phyloP scores from a whole-genome alignment of 345 rosid species.

The Cardiospermum halicacabum region DNA sequence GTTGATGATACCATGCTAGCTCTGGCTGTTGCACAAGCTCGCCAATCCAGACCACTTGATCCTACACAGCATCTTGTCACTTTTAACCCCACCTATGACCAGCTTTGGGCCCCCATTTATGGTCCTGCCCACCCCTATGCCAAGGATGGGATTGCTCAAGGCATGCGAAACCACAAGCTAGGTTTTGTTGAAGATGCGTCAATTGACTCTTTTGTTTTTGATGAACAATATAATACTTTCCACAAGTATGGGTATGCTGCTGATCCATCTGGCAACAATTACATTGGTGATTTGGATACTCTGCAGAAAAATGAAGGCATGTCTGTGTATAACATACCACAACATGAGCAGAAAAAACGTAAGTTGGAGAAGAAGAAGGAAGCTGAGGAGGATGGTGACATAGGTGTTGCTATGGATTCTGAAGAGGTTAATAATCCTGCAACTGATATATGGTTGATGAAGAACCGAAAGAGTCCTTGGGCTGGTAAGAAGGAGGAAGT shows the following conservation, averaged over 20 bases:
- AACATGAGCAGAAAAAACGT: slow-evolving; percentile 76
- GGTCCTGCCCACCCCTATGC: slow-evolving; percentile 96
- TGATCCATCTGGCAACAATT: slow-evolving; percentile 76
- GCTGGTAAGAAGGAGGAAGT: slow-evolving; percentile 86
- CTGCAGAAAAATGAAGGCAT: slow-evolving; percentile 53
- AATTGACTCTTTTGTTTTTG: slow-evolving; percentile 75
- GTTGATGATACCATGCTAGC: slow-evolving; percentile 94
- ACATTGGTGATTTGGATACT: slow-evolving; percentile 75
- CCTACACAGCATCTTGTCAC: slow-evolving; percentile 70
- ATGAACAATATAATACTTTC: slow-evolving; percentile 91
- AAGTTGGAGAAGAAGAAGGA: slow-evolving; percentile 59
- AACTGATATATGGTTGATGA: slow-evolving; percentile 68
- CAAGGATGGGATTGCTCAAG: slow-evolving; percentile 90
- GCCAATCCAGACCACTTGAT: slow-evolving; percentile 63
- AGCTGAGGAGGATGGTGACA: slow-evolving; percentile 31
- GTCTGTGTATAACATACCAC: slow-evolving; percentile 78
- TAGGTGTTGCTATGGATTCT: slow-evolving; percentile 26
- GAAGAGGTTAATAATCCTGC: slow-evolving; percentile 77
- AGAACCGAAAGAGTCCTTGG: slow-evolving; percentile 94
- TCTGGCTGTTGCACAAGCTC: slow-evolving; percentile 60
- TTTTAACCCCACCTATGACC: slow-evolving; percentile 80
- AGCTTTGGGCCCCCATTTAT: slow-evolving; percentile 85
- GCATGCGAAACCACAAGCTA: slow-evolving; percentile 95
- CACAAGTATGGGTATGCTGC: slow-evolving; percentile 84
- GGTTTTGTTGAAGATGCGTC: slow-evolving; percentile 95